Base-by-base conservation (phyloP, 805 yeast genomes). In the Gaillardinia entomophila region DNA sequence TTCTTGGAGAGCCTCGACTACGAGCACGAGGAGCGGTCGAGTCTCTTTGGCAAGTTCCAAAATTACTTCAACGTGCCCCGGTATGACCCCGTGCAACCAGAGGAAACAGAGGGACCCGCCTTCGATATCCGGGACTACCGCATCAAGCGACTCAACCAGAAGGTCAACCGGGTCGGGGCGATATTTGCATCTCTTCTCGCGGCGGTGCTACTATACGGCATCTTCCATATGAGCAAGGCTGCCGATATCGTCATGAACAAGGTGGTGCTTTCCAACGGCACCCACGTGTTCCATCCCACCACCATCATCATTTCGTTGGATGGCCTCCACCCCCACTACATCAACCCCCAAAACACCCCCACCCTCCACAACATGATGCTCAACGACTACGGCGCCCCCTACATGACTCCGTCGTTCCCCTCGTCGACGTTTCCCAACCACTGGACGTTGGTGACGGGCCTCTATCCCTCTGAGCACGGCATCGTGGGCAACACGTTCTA, bases 311-410 rank as follows among this genome's bases (percentile, higher is more conserved):
- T 89, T 2, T 86, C 96, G 1, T 55, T 90, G 18, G 96, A 86
- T 53, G 96, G 96, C 7, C 82, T 89, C 54, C 95, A 89, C 49
- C 97, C 97, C 3, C 90, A 85, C 48, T 83, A 87, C 51, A 74
- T 89, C 10, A 77, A 80, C 2, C 45, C 71, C 4, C 59, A 65
- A 13, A 48, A 68, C 19, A 89, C 96, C 0, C 97, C 97, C 1
- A 64, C 75, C 24, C 49, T 89, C 51, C 79, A 82, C 48, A 55
- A 65, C 7, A 53, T 89, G 53, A 57, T 77, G 41, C 42, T 66
- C 3, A 57, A 73, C 16, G 71, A 66, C 4, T 71, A 64, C 31
- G 82, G 79, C 12, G 77, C 87, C 3, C 96, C 97, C 1, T 87
- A 74, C 49, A 85, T 90, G 90, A 59, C 61, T 6, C 95, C 97